phyloP scores from a whole-genome alignment of 2,329 filamentous ascomycete genomes.

The Sporothrix pallida region DNA sequence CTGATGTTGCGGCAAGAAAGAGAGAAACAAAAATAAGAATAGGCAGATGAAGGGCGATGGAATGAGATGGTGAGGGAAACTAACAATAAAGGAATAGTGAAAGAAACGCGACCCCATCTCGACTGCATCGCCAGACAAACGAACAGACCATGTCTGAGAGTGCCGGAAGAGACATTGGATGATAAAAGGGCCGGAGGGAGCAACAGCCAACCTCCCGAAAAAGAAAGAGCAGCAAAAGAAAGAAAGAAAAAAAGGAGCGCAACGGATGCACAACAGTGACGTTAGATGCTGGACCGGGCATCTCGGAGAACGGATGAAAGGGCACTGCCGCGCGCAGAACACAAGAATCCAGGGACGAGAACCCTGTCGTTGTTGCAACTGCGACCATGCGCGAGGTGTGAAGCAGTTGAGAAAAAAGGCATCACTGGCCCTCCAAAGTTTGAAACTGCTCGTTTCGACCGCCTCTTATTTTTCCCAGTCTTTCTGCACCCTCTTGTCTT shows the following conservation, averaged over 20 bases:
- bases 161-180: constrained; percentile 20
- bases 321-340: constrained; percentile 1
- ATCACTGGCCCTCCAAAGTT: neutral
- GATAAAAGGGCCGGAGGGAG: neutral
- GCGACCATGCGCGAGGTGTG: constrained; percentile 1
- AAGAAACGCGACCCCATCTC: neutral
- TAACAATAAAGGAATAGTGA: neutral
- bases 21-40: neutral
- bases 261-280: too few relatives aligned
- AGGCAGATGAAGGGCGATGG: neutral
- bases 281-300: neutral
- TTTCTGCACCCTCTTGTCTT: neutral
- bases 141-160: constrained; percentile 1
- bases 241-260: neutral
- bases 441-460: constrained; percentile 20
- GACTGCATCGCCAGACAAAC: neutral
- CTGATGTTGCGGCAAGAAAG: neutral
- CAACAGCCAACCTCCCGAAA: neutral
- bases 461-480: neutral
- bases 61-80: neutral
- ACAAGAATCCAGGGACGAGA: neutral
- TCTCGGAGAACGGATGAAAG: constrained; percentile 24
- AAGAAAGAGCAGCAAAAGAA: neutral
- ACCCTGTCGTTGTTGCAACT: constrained; percentile 18
- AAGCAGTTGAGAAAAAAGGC: neutral